Evolutionary conservation across 192 early-diverging fungal species (phyloP), one percentile per base, ranked within the genome.

Genomic region (Entomortierella parvispora): DNA sequence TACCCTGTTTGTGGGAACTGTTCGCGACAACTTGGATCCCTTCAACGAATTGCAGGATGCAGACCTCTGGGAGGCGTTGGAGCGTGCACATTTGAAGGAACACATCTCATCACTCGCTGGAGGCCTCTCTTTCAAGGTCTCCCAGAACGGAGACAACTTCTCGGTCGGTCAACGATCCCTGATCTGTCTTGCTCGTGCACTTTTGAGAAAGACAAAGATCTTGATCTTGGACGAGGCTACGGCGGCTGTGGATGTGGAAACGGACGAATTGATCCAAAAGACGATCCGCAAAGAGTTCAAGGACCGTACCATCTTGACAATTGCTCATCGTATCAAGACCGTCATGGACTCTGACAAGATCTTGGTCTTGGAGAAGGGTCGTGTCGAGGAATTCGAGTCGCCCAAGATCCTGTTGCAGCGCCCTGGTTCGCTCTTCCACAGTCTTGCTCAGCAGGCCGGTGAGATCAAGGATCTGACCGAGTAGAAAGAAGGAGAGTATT

Each of bases 281-380:
- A 93, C 95, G 0, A 96, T 99, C 49, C 85, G 91, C 22, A 84
- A 87, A 17, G 84, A 89, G 63, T 94, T 96, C 79, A 84, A 80
- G 15, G 82, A 91, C 40, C 86, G 88, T 15, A 97, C 97, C 0
- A 82, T 97, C 46, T 71, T 99, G 40, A 92, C 90, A 59, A 94
- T 99, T 75, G 97, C 97, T 1, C 97, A 99, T 68, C 90, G 95
- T 22, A 62, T 96, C 49, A 86, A 89, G 64, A 95, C 95, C 0
- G 88, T 97, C 17, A 92, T 93, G 59, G 92, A 91, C 63, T 96
- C 94, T 53, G 94, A 97, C 82, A 82, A 88, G 32, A 90, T 97
- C 18, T 50, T 95, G 15, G 93, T 95, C 9, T 22, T 82, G 61
- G 92, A 94, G 68, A 83, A 90, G 43, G 95, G 95, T 7, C 64